Evolutionary conservation across 2,329 filamentous ascomycete species (phyloP), one percentile per base, ranked within the genome.

Genomic region (Verticillium alfalfae): DNA sequence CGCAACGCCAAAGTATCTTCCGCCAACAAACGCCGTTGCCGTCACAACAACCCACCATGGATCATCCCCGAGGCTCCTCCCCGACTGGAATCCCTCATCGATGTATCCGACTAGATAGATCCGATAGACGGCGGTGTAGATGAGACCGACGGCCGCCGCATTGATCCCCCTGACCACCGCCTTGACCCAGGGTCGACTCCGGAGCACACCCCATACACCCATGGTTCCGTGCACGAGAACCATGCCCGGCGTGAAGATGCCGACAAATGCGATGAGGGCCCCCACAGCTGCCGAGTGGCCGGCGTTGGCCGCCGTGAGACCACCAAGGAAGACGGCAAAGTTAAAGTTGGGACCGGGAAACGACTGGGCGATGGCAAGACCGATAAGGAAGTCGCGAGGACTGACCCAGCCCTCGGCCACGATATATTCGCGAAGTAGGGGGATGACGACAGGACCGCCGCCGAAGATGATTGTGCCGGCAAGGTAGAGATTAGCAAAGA

Each of bases 401-500:
- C 81, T 84, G 0, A 92, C 88, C 88, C 88, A 92, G 7, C 86
- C 86, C 31, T 88, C 86, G 0, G 81, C 79, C 0, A 91, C 89
- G 39, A 91, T 77, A 66, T 84, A 85, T 63, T 86, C 81, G 18
- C 85, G 78, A 1, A 89, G 76, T 0, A 89, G 78, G 0, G 87
- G 86, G 55, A 89, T 88, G 0, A 89, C 86, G 0, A 88, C 86
- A 0, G 86, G 86, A 0, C 86, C 86, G 2, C 86, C 86, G 3
- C 86, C 86, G 58, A 88, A 85, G 65, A 87, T 88, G 62, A 88
- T 83, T 1, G 89, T 92, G 0, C 89, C 89, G 0, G 89, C 89
- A 0, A 92, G 84, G 67, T 88, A 91, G 74, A 92, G 83, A 71
- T 90, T 92, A 5, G 87, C 79, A 67, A 92, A 92, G 31, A 92